Base-by-base conservation (phyloP, 2,329 filamentous ascomycete genomes). In the Fusarium chuoi region DNA sequence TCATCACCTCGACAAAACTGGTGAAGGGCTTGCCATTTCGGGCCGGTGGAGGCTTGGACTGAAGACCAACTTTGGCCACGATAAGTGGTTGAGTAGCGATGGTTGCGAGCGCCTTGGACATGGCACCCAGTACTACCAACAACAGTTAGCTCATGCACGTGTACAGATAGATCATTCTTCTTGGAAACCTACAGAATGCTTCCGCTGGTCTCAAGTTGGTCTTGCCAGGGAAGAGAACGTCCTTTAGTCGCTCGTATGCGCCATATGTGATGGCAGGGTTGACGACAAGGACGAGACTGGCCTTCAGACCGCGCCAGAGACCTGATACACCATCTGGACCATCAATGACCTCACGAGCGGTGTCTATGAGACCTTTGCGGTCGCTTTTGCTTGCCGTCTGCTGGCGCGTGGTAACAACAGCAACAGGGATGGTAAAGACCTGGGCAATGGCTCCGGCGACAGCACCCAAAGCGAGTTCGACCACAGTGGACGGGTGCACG, bases 231-330 rank as follows among this genome's bases (percentile, higher is more conserved):
- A 94, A 98, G 33, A 98, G 78, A 15, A 90, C 78, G 41, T 92
- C 91, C 83, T 93, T 93, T 75, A 98, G 85, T 75, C 95, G 90
- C 85, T 99, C 95, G 80, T 98, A 99, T 61, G 95, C 95, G 60
- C 96, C 96, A 78, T 99, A 99, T 52, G 96, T 99, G 82, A 99
- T 99, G 52, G 95, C 94, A 17, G 96, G 96, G 82, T 99, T 99
- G 70, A 98, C 90, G 17, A 98, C 96, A 67, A 99, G 88, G 36
- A 99, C 96, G 81, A 99, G 88, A 82, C 95, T 98, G 62, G 96
- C 96, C 85, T 98, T 98, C 77, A 99, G 84, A 14, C 96, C 96
- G 82, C 96, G 92, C 96, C 96, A 99, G 48, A 99, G 88, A 20
- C 96, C 96, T 28, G 89, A 90, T 81, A 93, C 91, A 38, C 96